Evolutionary conservation across 176 grass and related monocot genomes (phyloP).

Genomic region (Triticum dicoccoides): DNA sequence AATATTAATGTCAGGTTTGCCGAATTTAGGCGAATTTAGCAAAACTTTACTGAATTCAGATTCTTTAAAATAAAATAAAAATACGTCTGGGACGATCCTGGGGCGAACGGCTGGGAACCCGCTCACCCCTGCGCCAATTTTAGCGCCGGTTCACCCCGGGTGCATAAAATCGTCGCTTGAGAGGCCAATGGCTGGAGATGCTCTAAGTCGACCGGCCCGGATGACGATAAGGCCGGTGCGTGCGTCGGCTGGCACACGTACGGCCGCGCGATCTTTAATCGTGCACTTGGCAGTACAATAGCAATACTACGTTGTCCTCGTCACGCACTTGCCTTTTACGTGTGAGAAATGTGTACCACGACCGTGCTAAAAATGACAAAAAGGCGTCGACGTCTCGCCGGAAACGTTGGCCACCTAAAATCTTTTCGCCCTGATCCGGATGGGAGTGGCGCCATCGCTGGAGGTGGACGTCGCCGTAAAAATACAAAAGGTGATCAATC

Average conservation of each 20-base stretch:
- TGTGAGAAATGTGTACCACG: neutral
- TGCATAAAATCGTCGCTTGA: no score
- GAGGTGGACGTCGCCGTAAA: neutral
- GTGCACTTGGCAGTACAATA: neutral
- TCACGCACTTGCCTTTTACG: neutral
- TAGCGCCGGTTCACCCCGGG: no score
- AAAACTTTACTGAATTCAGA: no score
- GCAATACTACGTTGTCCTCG: neutral
- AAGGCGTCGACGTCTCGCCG: neutral
- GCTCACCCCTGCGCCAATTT: no score
- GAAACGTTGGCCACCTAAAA: neutral
- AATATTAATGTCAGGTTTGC: no score
- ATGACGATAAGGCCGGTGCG: neutral
- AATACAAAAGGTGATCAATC: neutral
- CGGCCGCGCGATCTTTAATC: neutral
- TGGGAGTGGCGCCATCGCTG: neutral
- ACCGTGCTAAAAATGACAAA: neutral
- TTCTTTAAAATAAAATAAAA: no score
- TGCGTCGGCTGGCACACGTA: neutral
- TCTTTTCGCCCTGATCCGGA: neutral
- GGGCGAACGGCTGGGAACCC: no score
- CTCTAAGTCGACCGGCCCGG: no score
- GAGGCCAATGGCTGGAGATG: no score
- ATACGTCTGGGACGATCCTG: no score
- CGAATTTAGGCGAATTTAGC: no score